A percentile compares a stretch with the other conserved stretches of the same genome.
Conservation (phyloP, 805 yeast species). For the Clavispora santaluciae region DNA sequence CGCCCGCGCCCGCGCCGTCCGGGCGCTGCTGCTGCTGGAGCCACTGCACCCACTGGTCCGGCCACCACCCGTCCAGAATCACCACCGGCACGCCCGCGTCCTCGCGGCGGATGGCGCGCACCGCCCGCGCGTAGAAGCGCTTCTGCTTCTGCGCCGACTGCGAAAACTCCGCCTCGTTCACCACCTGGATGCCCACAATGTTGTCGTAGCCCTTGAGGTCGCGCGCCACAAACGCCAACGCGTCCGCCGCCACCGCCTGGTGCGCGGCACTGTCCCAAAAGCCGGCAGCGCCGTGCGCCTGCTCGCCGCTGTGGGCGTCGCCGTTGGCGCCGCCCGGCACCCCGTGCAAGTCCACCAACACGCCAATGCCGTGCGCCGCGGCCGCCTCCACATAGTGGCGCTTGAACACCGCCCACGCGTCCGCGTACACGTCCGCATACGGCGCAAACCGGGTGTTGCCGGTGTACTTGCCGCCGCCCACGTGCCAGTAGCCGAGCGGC, state of each 20-base stretch:
- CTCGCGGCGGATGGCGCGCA: constrained; percentile 50
- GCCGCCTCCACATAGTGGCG: constrained; percentile 55
- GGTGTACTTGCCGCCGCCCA: constrained; percentile 58
- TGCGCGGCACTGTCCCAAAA: constrained; percentile 53
- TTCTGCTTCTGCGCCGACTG: constrained; percentile 49
- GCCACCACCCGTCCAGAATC: constrained; percentile 94
- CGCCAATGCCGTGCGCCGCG: constrained; percentile 55
- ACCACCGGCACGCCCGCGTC: constrained; percentile 62
- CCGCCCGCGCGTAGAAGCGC: constrained; percentile 62
- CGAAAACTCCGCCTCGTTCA: constrained; percentile 75
- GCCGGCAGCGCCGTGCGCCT: constrained; percentile 45
- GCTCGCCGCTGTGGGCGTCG: constrained; percentile 77
- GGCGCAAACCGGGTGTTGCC: constrained; percentile 59
- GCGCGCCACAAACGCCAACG: constrained; percentile 55
- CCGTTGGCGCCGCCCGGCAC: constrained; percentile 91
- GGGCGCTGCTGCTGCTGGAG: constrained; percentile 39
- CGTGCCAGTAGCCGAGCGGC: constrained; percentile 90
- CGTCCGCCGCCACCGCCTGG: constrained; percentile 43
- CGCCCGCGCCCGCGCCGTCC: constrained; percentile 43
- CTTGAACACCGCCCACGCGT: constrained; percentile 68
- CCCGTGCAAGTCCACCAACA: constrained; percentile 82
- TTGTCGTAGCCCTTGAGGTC: constrained; percentile 59
- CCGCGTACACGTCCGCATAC: constrained; percentile 52
- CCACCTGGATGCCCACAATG: constrained; percentile 76
- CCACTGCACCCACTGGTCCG: constrained; percentile 72